Base-by-base conservation (phyloP, 1,284 basidiomycete species). In the Cronartium ribicola region DNA sequence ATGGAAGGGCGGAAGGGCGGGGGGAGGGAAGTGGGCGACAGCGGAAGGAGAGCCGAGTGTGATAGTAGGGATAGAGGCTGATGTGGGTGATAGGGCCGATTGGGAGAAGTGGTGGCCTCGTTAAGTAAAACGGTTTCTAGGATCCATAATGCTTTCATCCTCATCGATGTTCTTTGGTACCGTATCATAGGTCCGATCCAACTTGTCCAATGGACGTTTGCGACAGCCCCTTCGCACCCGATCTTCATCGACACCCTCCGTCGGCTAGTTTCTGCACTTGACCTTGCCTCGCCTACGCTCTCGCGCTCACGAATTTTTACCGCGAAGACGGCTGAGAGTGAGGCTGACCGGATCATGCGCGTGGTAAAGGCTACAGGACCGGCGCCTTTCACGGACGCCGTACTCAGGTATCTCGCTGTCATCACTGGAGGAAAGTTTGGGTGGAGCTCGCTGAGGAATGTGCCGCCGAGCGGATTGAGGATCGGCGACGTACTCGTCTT, bases 171-270 rank as follows among this genome's bases (percentile, higher is more conserved):
- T 61, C 8, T 20, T 14, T 20, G 29, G 36, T 43, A 41, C 43
- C 66, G 51, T 37, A 43, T 59, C 40, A 63, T 44, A 51, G 43
- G 14, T n/a, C 77, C 81, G 80, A 77, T 83, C 14, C 82, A 83
- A 76, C 80, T 83, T n/a, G 80, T 80, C 2, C 82, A 83, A 77
- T 83, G 83, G 83, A 83, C 83, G 1, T 79, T 83, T 76, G 78
- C 80, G 3, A 78, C 80, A 0, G 77, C 80, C 3, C 81, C 80
- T 2, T 68, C 63, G 66, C 81, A 82, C 67, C 82, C 82, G 2
- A 82, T 83, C 59, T 78, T 81, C 62, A 74, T 83, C 48, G 83
- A 83, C 70, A 79, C 79, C 10, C 79, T 80, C 0, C 76, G 81
- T 20, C 78, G 83, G 29, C 79, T 83, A 11, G 79, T 82, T 64